Evolutionary conservation across 768 basidiomycete genomes (phyloP), one percentile per base, ranked within the genome.

Genomic region (Pleurotus ostreatus): DNA sequence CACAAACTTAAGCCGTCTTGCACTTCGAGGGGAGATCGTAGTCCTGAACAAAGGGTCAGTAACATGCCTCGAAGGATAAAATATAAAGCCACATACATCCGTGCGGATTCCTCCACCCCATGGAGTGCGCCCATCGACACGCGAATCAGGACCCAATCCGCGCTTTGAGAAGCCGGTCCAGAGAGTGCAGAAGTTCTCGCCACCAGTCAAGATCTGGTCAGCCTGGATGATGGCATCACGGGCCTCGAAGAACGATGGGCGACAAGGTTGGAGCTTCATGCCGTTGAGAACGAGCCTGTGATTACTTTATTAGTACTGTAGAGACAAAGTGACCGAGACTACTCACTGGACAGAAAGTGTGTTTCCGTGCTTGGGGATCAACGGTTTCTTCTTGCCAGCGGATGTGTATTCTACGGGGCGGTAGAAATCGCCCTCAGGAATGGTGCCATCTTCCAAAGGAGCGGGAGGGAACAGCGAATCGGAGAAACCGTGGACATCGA

Each of bases 211-310:
- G 44, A 90, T 72, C 67, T 92, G 76, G 68, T 98, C 96, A 18
- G 96, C 94, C 61, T 92, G 86, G 60, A 96, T 83, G 68, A 96
- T 94, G 13, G 93, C 91, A 68, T 88, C 86, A 58, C 94, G 85
- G 15, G 94, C 89, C 55, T 94, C 86, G 65, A 94, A 90, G 86
- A 96, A 95, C 46, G 78, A 80, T 16, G 96, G 96, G 23, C 88
- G 80, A 74, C 96, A 99, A 3, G 87, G 84, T 67, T 98, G 95
- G 44, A 97, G 75, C 79, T 98, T 98, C 94, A 99, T 96, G 8
- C 80, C 94, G 66, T 88, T 86, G 25, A 98, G 55, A 43, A 97
- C 87, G 45, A 98, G 85, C 68, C 84, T 83, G 49, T 18, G 30
- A 23, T 43, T 30, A 11, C 44, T 46, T 49, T 2, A 38, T 47